Evolutionary conservation across 2,329 filamentous ascomycete genomes (phyloP), one percentile per base, ranked within the genome.

Genomic region (Biscogniauxia sp.): DNA sequence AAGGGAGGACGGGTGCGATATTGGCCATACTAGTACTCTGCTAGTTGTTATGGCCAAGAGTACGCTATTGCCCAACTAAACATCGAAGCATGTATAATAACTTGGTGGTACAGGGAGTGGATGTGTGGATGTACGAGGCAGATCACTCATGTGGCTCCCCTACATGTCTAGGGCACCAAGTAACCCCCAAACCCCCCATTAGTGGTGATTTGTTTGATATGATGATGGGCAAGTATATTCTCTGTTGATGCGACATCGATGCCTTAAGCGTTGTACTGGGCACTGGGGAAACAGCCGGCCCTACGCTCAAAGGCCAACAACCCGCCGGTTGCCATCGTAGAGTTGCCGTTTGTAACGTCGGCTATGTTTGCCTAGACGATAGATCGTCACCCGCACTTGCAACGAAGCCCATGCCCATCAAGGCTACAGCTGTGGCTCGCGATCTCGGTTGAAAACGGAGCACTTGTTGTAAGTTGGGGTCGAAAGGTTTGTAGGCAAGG

Each of bases 61-160:
- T 63, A 53, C 61, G 58, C 62, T 65, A 68, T 68, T 64, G 58
- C 62, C 59, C 58, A 56, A 64, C 61, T 61, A 65, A 65, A 59
- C 51, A 62, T 56, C 57, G 60, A 64, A 68, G 62, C 56, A 66
- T 61, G 63, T 66, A 69, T 69, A 66, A 69, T 65, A 60, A 65
- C 60, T 55, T 64, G 54, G 71, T 72, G 51, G 68, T 61, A 73
- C 71, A 72, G 66, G 67, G 67, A 60, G 61, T 54, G 65, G 56
- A 57, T 58, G 64, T 64, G 63, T 61, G 66, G 66, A 64, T 63
- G 64, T 64, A 70, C 66, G 65, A 65, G 63, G 69, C 63, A 70
- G 67, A 72, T 73, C 70, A 69, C 62, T 69, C 65, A 69, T 68
- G 66, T 70, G 67, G 69, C 70, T 64, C 70, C 66, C 60, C 65